Percentiles rank a stretch among this genome's conserved stretches.
phyloP scores from a whole-genome alignment of 2,329 filamentous ascomycete genomes.

The Dactylella cylindrospora region DNA sequence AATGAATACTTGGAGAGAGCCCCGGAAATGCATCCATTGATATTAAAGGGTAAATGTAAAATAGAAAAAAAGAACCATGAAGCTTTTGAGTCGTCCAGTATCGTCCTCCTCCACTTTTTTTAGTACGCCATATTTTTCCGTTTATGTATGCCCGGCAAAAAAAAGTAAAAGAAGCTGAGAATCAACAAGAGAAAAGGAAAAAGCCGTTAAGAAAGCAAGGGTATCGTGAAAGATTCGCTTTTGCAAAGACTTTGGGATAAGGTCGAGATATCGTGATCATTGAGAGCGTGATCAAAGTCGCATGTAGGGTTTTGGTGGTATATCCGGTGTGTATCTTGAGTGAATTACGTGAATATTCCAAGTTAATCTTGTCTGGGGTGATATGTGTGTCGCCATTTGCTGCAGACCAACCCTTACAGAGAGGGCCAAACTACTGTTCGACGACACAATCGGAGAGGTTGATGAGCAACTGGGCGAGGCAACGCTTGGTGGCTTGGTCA shows the following conservation, averaged over 20 bases:
- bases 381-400: not conserved
- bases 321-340: not conserved
- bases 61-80: no score
- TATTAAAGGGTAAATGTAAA: no score
- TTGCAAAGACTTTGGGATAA: not conserved
- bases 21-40: no score
- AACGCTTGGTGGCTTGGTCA: slow-evolving; percentile 95
- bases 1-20: no score
- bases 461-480: slow-evolving; percentile 92
- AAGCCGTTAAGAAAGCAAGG: slow-evolving; percentile 1
- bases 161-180: not conserved
- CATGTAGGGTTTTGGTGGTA: slow-evolving; percentile 1
- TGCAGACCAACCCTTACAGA: no score
- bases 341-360: not conserved
- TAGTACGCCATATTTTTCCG: no score
- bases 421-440: slow-evolving; percentile 52
- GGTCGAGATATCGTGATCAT: not conserved
- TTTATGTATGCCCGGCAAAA: no score
- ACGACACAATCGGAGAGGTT: slow-evolving; percentile 89
- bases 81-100: no score
- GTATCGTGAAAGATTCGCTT: slow-evolving; percentile 12
- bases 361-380: not conserved
- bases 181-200: not conserved
- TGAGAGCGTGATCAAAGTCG: not conserved
- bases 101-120: no score